phyloP scores from a whole-genome alignment of 2,329 filamentous ascomycete species.

The Verruconis gallopava region DNA sequence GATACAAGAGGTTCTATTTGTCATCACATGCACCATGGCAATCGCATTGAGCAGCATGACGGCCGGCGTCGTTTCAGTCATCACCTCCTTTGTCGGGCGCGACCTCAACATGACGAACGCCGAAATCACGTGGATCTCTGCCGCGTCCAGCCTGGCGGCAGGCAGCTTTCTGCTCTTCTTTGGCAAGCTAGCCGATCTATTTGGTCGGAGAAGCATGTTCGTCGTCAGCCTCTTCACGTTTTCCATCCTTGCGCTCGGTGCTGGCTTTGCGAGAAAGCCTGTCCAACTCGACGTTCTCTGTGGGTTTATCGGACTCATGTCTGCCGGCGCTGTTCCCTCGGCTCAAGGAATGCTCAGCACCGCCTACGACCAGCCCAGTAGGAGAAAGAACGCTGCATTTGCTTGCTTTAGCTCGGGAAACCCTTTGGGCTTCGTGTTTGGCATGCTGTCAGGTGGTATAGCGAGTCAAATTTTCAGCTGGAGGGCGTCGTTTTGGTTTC shows the following conservation, averaged over 20 bases:
- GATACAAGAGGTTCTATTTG: conserved; percentile 50
- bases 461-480: conserved; percentile 49
- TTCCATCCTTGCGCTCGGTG: too few species aligned
- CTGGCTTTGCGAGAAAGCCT: conserved; percentile 46
- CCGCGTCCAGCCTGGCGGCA: conserved; percentile 47
- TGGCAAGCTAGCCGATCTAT: conserved; percentile 51
- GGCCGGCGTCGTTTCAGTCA: conserved; percentile 46
- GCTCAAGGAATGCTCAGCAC: conserved; percentile 52
- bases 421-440: conserved; percentile 43
- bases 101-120: conserved; percentile 51
- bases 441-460: conserved; percentile 48
- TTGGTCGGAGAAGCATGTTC: conserved; percentile 50
- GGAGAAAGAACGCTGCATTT: conserved; percentile 52
- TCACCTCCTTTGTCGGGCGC: conserved; percentile 46
- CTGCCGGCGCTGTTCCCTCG: conserved; percentile 50
- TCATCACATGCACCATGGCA: conserved; percentile 53
- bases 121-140: conserved; percentile 55
- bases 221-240: conserved; percentile 46
- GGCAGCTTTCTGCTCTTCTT: conserved; percentile 55
- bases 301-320: conserved; percentile 51
- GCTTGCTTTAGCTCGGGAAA: conserved; percentile 49
- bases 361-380: conserved; percentile 47
- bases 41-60: conserved; percentile 51
- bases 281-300: conserved; percentile 50
- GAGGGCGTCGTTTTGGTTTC: conserved; percentile 48